These are phyloP conservation scores for Myochromella boudieri DNA, from an alignment of 768 basidiomycete species.

Conservation along the genomic window DNA sequence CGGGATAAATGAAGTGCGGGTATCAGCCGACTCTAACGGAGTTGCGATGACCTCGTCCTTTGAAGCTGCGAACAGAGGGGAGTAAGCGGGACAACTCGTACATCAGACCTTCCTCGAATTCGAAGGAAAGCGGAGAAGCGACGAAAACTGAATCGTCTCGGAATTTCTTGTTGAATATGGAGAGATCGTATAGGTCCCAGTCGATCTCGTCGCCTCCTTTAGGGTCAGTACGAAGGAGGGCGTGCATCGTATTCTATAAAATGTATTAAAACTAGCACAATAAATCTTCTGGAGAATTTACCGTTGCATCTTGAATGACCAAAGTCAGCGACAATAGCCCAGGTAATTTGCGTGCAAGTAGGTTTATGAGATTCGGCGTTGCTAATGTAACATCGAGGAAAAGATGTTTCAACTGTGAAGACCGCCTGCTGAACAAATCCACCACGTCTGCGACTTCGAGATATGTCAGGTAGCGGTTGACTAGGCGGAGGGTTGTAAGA, in stretches of 20 bases:
- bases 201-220: background rate
- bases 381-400: slow-evolving; percentile 4
- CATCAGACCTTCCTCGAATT: slow-evolving; percentile 11
- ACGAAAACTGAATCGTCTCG: slow-evolving; percentile 4
- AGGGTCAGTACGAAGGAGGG: slow-evolving; percentile 3
- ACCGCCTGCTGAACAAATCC: slow-evolving; percentile 3
- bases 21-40: slow-evolving; percentile 6
- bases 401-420: slow-evolving; percentile 2
- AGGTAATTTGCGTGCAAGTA: slow-evolving; percentile 5
- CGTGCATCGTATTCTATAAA: slow-evolving; percentile 1
- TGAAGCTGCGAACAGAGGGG: slow-evolving; percentile 8
- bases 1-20: no score
- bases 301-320: slow-evolving; percentile 7
- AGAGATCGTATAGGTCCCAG: slow-evolving; percentile 8
- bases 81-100: slow-evolving; percentile 1
- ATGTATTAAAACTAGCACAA: background rate
- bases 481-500: slow-evolving; percentile 2
- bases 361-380: slow-evolving; percentile 4
- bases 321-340: slow-evolving; percentile 4
- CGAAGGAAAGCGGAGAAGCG: slow-evolving; percentile 5
- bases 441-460: slow-evolving; percentile 7
- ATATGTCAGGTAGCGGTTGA: slow-evolving; percentile 3
- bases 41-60: slow-evolving; percentile 8
- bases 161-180: slow-evolving; percentile 8
- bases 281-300: background rate